phyloP scores from a whole-genome alignment of 1,284 basidiomycete species.

The Phellopilus nigrolimitatus region DNA sequence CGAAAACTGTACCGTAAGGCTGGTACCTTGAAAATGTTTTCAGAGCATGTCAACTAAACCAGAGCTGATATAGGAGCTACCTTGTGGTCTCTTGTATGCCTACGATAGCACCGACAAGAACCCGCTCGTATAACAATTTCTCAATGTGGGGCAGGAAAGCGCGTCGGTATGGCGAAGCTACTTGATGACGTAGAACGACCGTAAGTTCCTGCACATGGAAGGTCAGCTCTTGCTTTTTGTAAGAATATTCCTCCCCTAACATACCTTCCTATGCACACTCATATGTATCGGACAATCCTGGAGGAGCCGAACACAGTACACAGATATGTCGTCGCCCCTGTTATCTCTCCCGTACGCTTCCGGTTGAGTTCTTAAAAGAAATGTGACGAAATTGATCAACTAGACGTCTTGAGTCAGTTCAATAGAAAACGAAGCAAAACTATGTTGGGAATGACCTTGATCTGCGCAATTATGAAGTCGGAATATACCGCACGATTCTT shows the following conservation, averaged over 20 bases:
- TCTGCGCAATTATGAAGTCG: conserved; percentile 90
- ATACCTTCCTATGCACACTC: conserved; percentile 75
- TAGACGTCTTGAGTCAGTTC: conserved; percentile 30
- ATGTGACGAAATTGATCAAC: conserved; percentile 93
- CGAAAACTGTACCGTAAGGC: conserved; percentile 87
- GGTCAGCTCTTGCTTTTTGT: background rate
- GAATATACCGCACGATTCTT: conserved; percentile 78
- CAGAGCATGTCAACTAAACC: background rate
- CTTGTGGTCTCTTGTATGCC: conserved; percentile 81
- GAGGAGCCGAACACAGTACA: conserved; percentile 80
- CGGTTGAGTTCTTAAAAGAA: conserved; percentile 72
- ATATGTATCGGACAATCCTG: conserved; percentile 92
- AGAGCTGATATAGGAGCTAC: conserved; percentile 33
- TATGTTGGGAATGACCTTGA: conserved; percentile 72
- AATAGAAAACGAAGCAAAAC: background rate
- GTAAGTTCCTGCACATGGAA: conserved; percentile 71
- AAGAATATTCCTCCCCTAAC: no score
- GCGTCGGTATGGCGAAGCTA: conserved; percentile 76
- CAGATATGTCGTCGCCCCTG: conserved; percentile 80
- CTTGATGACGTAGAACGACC: conserved; percentile 89
- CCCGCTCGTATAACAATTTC: conserved; percentile 86
- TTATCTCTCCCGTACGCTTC: conserved; percentile 60
- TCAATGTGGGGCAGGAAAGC: conserved; percentile 85
- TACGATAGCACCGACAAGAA: conserved; percentile 84
- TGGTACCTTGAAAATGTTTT: conserved; percentile 50